Conservation (phyloP, 176 grass and related monocot genomes). For the Juncus effusus region DNA sequence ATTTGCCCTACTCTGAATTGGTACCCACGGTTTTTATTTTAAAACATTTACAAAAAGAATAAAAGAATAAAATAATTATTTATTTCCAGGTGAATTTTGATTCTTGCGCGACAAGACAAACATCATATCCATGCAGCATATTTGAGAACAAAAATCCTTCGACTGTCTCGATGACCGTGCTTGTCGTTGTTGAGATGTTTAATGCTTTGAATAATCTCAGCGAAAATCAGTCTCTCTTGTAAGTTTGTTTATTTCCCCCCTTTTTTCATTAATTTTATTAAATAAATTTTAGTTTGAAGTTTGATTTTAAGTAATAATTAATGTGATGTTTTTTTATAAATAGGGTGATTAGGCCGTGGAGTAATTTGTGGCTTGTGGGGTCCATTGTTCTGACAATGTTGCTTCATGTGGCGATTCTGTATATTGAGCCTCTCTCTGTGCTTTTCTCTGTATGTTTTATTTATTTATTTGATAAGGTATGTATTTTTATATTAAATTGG, state of each 20-base stretch:
- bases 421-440: constrained; percentile 67
- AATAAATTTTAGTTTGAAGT: constrained; percentile 9
- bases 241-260: constrained; percentile 30
- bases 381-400: constrained; percentile 93
- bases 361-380: constrained; percentile 89
- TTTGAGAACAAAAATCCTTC: constrained; percentile 96
- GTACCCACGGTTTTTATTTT: constrained; percentile 36
- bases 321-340: background rate
- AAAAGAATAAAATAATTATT: background rate
- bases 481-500: background rate
- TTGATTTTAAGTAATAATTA: constrained; percentile 10
- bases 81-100: constrained; percentile 86
- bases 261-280: background rate
- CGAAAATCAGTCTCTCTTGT: constrained; percentile 98
- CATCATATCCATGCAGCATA: constrained; percentile 85
- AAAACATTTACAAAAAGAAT: background rate
- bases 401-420: constrained; percentile 75
- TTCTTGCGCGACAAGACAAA: constrained; percentile 85
- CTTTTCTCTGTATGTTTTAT: constrained; percentile 86
- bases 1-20: constrained; percentile 86
- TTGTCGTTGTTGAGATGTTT: constrained; percentile 99
- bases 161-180: constrained; percentile 96
- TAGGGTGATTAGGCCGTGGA: constrained; percentile 93
- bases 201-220: constrained; percentile 99
- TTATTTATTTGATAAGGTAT: constrained; percentile 21